Evolutionary conservation across 208 protist species (phyloP).

Genomic region (Leishmania aethiopica): DNA sequence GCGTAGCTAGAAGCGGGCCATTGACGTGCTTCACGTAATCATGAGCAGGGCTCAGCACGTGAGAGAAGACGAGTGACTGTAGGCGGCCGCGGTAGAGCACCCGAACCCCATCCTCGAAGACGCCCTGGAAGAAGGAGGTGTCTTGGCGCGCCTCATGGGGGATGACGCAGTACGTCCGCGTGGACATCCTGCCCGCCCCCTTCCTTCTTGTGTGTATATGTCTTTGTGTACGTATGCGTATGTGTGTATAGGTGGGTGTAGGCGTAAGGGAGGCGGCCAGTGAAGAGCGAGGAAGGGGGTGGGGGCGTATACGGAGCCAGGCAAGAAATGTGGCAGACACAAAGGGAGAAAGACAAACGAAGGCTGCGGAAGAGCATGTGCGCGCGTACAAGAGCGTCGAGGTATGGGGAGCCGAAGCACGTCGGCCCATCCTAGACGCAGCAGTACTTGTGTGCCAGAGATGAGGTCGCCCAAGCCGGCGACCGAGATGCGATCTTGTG

Average conservation of each 20-base stretch:
- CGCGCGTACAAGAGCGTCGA: not conserved
- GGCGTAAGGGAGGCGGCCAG: not conserved
- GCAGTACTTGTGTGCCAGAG: not conserved
- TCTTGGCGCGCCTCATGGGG: slow-evolving; percentile 62
- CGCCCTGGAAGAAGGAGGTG: slow-evolving; percentile 66
- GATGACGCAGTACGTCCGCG: slow-evolving; percentile 80
- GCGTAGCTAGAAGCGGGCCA: slow-evolving; percentile 49
- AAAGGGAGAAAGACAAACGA: not conserved
- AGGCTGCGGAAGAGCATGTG: not conserved
- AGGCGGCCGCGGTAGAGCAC: slow-evolving; percentile 46
- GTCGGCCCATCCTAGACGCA: not conserved
- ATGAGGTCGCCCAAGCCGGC: not conserved
- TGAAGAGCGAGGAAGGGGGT: not conserved
- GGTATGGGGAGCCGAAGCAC: not conserved
- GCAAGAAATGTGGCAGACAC: not conserved
- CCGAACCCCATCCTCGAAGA: slow-evolving; percentile 74
- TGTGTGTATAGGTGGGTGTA: not conserved
- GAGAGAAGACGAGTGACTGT: slow-evolving; percentile 48
- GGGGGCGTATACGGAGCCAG: not conserved
- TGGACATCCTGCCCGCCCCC: slow-evolving; percentile 11
- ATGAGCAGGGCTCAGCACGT: slow-evolving; percentile 76
- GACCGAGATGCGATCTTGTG: not conserved
- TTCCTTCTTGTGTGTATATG: slow-evolving; percentile 1
- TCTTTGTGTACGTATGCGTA: not conserved
- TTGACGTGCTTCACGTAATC: slow-evolving; percentile 55